Evolutionary conservation across 257 asterid genomes (phyloP).

Genomic region (Solanum infundibuliforme): DNA sequence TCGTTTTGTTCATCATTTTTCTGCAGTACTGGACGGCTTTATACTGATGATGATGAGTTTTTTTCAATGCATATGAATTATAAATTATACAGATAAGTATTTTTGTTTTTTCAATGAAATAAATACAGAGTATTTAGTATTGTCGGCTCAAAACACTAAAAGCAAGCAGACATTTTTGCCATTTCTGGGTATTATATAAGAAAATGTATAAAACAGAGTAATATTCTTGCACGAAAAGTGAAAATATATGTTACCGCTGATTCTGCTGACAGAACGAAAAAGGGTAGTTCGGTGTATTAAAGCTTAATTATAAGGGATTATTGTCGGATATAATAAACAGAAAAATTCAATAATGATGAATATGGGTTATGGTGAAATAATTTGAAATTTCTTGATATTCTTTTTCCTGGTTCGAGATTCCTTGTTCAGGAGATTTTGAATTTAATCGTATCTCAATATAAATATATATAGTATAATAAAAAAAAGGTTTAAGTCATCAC

Average conservation of each 20-base stretch:
- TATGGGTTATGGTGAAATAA: fast-evolving
- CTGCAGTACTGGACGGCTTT: background rate
- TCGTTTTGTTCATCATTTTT: background rate
- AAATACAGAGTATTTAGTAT: background rate
- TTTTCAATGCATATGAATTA: background rate
- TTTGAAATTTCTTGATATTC: fast-evolving
- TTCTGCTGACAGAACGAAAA: background rate
- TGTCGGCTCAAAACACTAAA: background rate
- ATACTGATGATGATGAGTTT: background rate
- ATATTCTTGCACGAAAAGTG: background rate
- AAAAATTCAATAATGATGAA: background rate
- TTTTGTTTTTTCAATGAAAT: background rate
- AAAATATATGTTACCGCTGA: background rate
- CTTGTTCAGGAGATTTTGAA: background rate
- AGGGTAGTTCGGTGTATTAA: background rate
- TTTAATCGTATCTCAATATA: background rate
- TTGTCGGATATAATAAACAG: too few relatives aligned
- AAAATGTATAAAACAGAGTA: background rate
- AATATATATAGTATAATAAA: background rate
- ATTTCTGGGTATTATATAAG: background rate
- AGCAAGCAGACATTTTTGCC: background rate
- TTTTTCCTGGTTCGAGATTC: background rate
- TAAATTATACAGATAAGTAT: background rate
- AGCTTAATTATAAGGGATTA: background rate
- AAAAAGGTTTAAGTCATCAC: background rate